These are phyloP conservation scores for Chamaecyparis obtusa DNA, from an alignment of 75 land plant species.

Conservation along the genomic window DNA sequence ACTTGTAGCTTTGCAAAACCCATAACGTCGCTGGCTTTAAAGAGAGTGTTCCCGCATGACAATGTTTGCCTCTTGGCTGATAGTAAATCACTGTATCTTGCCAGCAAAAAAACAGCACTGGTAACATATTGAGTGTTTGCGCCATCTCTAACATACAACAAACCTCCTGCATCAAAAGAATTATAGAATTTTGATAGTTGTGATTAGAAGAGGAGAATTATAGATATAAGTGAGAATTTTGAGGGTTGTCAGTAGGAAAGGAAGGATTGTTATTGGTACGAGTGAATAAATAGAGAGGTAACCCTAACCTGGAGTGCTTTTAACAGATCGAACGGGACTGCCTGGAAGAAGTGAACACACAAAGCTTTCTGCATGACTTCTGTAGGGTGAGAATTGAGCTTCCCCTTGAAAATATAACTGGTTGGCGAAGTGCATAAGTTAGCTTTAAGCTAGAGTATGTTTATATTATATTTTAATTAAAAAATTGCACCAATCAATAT, in stretches of 20 bases:
- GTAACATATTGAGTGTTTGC: conserved; percentile 87
- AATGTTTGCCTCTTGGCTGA: conserved; percentile 29
- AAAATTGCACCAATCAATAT: neutral
- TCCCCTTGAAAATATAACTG: conserved; percentile 64
- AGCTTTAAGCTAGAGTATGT: no score
- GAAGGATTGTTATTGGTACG: conserved; percentile 7
- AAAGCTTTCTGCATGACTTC: conserved; percentile 64
- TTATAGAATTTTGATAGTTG: neutral
- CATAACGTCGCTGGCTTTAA: conserved; percentile 23
- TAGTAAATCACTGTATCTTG: conserved; percentile 14
- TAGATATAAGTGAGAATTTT: no score
- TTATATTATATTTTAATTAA: no score
- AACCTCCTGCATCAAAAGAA: conserved; percentile 38
- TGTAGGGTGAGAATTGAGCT: conserved; percentile 26
- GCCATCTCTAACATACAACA: conserved; percentile 73
- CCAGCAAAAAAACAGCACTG: conserved; percentile 43
- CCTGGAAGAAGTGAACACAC: conserved; percentile 71
- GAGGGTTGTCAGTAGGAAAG: neutral
- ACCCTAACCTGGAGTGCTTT: conserved; percentile 16
- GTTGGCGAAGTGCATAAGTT: neutral
- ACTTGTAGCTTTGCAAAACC: neutral
- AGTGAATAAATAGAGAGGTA: conserved; percentile 27
- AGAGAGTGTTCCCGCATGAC: conserved; percentile 29
- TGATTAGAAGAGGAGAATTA: no score
- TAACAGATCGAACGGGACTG: no score